Evolutionary conservation across 805 yeast species (phyloP), one percentile per base, ranked within the genome.

Genomic region (Ogataea methylovora): DNA sequence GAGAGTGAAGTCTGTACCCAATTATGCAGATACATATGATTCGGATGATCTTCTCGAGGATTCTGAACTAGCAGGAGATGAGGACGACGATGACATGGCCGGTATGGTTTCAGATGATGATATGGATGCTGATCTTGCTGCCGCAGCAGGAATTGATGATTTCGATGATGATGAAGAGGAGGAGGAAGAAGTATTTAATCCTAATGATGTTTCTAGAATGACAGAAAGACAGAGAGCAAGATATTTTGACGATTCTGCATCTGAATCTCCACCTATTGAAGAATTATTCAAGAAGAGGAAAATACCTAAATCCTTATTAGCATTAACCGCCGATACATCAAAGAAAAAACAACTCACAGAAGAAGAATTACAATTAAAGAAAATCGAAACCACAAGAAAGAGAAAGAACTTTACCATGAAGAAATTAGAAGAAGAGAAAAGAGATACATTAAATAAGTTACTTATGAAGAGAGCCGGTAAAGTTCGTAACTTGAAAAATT

Each of bases 341-440:
- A 66, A 69, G 40, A 76, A 75, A 52, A 72, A 71, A 40, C 67
- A 69, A 24, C 69, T 84, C 35, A 79, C 94, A 0, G 95, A 80
- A 38, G 96, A 90, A 54, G 94, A 88, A 58, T 70, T 78, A 26
- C 84, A 83, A 30, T 57, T 85, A 38, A 71, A 87, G 29, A 77
- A 87, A 42, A 84, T 94, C 1, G 98, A 90, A 54, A 79, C 76
- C 48, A 90, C 96, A 0, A 71, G 97, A 48, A 76, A 87, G 56
- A 69, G 98, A 44, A 84, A 83, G 55, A 88, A 90, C 52, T 71
- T 86, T 48, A 78, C 80, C 45, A 87, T 80, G 48, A 80, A 81
- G 60, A 76, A 81, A 43, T 61, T 85, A 27, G 97, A 88, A 51
- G 96, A 85, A 55, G 97, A 92, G 57, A 92, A 92, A 54, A 74